Conservation (phyloP, 345 rosid genomes). For the Gynandropsis gynandra region DNA sequence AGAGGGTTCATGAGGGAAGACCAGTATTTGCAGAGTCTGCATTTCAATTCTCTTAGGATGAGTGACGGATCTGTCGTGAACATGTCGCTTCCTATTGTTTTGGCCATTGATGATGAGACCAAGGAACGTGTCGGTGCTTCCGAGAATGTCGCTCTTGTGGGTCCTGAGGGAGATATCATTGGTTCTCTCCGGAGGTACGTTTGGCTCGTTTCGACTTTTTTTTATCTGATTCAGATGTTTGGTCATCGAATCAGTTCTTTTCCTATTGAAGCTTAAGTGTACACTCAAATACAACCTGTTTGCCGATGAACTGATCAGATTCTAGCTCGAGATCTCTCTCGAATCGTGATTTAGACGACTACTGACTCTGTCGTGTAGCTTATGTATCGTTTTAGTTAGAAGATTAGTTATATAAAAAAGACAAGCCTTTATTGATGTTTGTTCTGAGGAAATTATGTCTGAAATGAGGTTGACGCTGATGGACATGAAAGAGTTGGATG, state of each 20-base stretch:
- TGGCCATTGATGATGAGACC: conserved; percentile 75
- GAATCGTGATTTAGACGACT: not conserved
- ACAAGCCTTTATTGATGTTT: too few relatives aligned
- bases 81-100: conserved; percentile 94
- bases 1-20: conserved; percentile 92
- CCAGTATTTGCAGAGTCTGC: conserved; percentile 85
- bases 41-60: conserved; percentile 63
- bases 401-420: too few relatives aligned
- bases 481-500: too few relatives aligned
- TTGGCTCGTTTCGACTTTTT: too few relatives aligned
- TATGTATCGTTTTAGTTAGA: too few relatives aligned
- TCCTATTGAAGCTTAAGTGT: too few relatives aligned
- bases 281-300: not conserved
- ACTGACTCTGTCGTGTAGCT: too few relatives aligned
- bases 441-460: too few relatives aligned
- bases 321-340: not conserved
- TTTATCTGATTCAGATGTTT: too few relatives aligned
- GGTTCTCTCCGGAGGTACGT: conserved; percentile 63
- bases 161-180: conserved; percentile 52
- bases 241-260: not conserved
- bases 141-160: conserved; percentile 46
- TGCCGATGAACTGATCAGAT: not conserved
- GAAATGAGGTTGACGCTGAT: too few relatives aligned
- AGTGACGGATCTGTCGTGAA: conserved; percentile 57
- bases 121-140: conserved; percentile 63